Percentiles rank a stretch among this genome's conserved stretches.
These are phyloP conservation scores for Boletus subcaerulescens DNA, from an alignment of 768 basidiomycete species.

Conservation along the genomic window DNA sequence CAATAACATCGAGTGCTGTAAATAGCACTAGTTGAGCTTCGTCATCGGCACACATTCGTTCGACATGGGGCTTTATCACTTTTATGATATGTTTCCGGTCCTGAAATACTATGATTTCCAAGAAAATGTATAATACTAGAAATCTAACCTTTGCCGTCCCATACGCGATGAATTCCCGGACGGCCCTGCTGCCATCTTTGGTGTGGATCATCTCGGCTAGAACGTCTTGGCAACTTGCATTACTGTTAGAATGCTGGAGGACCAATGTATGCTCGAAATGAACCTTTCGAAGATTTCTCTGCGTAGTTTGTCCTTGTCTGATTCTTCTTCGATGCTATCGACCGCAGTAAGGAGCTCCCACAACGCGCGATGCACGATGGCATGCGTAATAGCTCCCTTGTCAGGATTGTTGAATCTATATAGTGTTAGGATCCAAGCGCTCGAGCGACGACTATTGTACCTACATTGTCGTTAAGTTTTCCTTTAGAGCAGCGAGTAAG, in stretches of 20 bases:
- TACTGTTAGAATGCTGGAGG: background rate
- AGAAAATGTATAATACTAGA: background rate
- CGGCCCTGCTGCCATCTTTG: slow-evolving; percentile 83
- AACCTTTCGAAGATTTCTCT: slow-evolving; percentile 81
- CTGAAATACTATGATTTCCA: slow-evolving; percentile 31
- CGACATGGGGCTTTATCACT: slow-evolving; percentile 83
- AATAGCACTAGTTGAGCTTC: slow-evolving; percentile 90
- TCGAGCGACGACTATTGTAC: slow-evolving; percentile 22
- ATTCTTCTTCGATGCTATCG: slow-evolving; percentile 53
- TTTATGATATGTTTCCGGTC: slow-evolving; percentile 92
- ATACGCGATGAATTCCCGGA: slow-evolving; percentile 78
- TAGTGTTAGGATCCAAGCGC: background rate
- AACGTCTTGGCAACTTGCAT: slow-evolving; percentile 70
- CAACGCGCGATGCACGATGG: slow-evolving; percentile 81
- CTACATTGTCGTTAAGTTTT: slow-evolving; percentile 73
- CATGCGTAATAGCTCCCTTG: slow-evolving; percentile 84
- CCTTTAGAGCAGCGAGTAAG: slow-evolving; percentile 65
- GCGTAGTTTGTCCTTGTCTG: slow-evolving; percentile 69
- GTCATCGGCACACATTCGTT: slow-evolving; percentile 83
- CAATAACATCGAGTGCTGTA: slow-evolving; percentile 85
- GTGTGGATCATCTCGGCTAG: slow-evolving; percentile 94
- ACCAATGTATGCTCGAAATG: background rate
- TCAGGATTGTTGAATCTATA: slow-evolving; percentile 87
- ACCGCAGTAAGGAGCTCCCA: slow-evolving; percentile 81
- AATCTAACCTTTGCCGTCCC: slow-evolving; percentile 73